Percentiles rank a stretch among this genome's conserved stretches.
Evolutionary conservation across 768 basidiomycete species (phyloP).

Genomic region (Harrya chromipes): DNA sequence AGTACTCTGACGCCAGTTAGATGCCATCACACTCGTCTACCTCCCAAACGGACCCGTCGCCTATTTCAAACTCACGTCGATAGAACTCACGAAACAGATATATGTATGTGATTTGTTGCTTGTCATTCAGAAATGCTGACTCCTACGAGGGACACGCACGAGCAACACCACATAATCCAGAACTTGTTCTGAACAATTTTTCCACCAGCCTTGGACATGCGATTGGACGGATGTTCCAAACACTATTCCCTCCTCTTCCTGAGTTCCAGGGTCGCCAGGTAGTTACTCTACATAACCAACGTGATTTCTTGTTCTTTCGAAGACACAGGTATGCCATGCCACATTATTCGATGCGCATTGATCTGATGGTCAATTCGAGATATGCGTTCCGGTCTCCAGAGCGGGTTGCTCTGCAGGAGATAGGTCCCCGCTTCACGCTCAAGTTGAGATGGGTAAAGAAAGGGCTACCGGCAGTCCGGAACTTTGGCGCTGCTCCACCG

Average conservation of each 20-base stretch:
- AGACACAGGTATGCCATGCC: conserved; percentile 71
- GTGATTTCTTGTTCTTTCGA: conserved; percentile 97
- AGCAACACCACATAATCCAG: conserved; percentile 89
- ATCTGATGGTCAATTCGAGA: conserved; percentile 37
- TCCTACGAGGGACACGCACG: conserved; percentile 78
- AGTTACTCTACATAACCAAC: conserved; percentile 94
- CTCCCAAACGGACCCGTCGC: conserved; percentile 92
- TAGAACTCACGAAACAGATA: conserved; percentile 83
- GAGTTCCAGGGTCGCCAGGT: conserved; percentile 97
- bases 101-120: conserved; percentile 50
- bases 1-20: conserved; percentile 39
- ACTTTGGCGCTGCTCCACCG: conserved; percentile 60
- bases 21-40: conserved; percentile 88
- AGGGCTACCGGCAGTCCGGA: conserved; percentile 78
- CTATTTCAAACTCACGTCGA: conserved; percentile 90
- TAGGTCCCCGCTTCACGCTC: conserved; percentile 94
- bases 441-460: conserved; percentile 89
- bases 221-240: conserved; percentile 94
- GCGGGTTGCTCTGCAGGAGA: conserved; percentile 92
- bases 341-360: not conserved
- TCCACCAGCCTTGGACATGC: conserved; percentile 91
- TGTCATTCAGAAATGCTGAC: conserved; percentile 2
- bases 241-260: conserved; percentile 90
- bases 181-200: conserved; percentile 93
- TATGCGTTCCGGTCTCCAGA: conserved; percentile 92